Conservation (phyloP, 2,329 filamentous ascomycete genomes). For the Pseudogymnoascus sp. region DNA sequence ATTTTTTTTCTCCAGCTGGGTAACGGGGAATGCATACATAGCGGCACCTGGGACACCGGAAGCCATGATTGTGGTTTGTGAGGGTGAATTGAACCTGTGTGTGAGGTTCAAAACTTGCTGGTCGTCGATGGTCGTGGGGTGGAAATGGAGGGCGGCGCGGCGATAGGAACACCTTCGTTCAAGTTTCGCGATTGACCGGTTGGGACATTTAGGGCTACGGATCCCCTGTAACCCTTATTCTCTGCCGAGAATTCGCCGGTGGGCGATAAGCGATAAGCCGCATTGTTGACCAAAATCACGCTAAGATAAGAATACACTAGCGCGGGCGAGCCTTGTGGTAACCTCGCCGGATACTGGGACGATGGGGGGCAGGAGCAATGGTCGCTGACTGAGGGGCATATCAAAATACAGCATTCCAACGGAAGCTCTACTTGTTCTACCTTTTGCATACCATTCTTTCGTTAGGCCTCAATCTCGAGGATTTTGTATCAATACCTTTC, state of each 20-base stretch:
- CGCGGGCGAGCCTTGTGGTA: slow-evolving; percentile 6
- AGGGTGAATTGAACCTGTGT: slow-evolving; percentile 25
- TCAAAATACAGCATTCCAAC: neutral
- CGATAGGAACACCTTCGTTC: slow-evolving; percentile 4
- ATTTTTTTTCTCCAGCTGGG: neutral
- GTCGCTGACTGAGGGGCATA: slow-evolving; percentile 6
- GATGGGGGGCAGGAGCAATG: slow-evolving; percentile 2
- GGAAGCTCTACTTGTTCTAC: neutral
- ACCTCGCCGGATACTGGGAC: neutral
- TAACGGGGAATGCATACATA: slow-evolving; percentile 27
- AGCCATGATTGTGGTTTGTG: slow-evolving; percentile 31
- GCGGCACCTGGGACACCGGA: slow-evolving; percentile 31
- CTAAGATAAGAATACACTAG: slow-evolving; percentile 9
- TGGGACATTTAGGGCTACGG: slow-evolving; percentile 7
- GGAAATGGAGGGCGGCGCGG: slow-evolving; percentile 9
- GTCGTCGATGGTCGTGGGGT: slow-evolving; percentile 24
- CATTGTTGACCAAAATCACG: neutral
- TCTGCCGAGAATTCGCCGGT: slow-evolving; percentile 10
- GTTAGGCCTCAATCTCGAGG: neutral
- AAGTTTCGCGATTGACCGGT: neutral
- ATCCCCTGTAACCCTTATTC: slow-evolving; percentile 11
- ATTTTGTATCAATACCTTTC: neutral
- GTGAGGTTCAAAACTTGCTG: slow-evolving; percentile 22
- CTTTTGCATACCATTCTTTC: neutral
- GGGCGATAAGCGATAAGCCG: slow-evolving; percentile 2